phyloP scores from a whole-genome alignment of 2,329 filamentous ascomycete genomes.

The Aspergillus sp. region DNA sequence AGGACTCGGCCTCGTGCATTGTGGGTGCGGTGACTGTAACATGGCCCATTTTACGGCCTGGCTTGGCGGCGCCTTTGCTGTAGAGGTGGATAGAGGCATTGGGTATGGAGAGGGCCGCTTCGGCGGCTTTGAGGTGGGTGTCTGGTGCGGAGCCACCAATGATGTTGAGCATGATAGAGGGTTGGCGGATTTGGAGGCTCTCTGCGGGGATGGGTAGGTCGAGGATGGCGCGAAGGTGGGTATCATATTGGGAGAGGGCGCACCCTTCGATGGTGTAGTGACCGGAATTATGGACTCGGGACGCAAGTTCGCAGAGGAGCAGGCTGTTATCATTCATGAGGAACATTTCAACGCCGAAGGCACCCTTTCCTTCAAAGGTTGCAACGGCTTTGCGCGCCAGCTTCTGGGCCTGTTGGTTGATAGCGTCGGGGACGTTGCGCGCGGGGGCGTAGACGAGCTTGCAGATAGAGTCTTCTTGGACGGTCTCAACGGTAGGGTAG shows the following conservation, averaged over 20 bases:
- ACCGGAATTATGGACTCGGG: conserved; percentile 83
- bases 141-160: conserved; percentile 59
- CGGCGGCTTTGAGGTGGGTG: conserved; percentile 61
- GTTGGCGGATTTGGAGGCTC: conserved; percentile 47
- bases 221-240: conserved; percentile 82
- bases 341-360: conserved; percentile 98
- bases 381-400: conserved; percentile 77
- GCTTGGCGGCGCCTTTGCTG: conserved; percentile 80
- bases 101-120: conserved; percentile 57
- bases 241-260: conserved; percentile 85
- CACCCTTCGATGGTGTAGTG: conserved; percentile 95
- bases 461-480: conserved; percentile 95
- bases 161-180: conserved; percentile 57
- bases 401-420: conserved; percentile 67
- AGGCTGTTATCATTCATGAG: conserved; percentile 70
- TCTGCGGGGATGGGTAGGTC: conserved; percentile 61
- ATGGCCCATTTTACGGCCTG: conserved; percentile 92
- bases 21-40: conserved; percentile 75
- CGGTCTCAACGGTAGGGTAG: conserved; percentile 89
- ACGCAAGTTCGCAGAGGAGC: conserved; percentile 83
- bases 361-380: conserved; percentile 81
- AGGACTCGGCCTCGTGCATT: conserved; percentile 66
- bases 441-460: conserved; percentile 88
- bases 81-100: conserved; percentile 78
- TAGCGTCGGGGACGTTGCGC: conserved; percentile 62